These are phyloP conservation scores for Annulohypoxylon truncatum DNA, from an alignment of 2,329 filamentous ascomycete genomes.

Conservation along the genomic window DNA sequence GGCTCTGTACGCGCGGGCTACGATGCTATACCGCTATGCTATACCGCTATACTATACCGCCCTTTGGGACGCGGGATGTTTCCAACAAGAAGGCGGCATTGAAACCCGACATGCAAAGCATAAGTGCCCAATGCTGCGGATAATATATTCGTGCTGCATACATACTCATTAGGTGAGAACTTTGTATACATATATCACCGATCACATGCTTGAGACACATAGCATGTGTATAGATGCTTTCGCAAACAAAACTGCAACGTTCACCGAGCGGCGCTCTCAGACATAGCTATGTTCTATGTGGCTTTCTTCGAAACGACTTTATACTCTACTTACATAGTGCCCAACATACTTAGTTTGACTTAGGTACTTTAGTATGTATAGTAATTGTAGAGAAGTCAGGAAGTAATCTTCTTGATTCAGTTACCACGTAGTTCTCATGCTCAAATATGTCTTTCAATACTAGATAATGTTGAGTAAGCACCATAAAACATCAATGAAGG, in stretches of 20 bases:
- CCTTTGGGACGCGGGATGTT: neutral
- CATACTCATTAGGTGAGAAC: neutral
- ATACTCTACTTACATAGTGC: neutral
- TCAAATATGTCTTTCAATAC: too few relatives aligned
- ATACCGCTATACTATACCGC: slow-evolving; percentile 16
- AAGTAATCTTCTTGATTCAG: too few relatives aligned
- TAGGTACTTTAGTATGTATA: too few relatives aligned
- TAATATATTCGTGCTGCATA: slow-evolving; percentile 5
- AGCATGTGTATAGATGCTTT: neutral
- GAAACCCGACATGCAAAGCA: slow-evolving; percentile 14
- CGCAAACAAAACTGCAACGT: neutral
- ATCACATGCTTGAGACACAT: slow-evolving; percentile 10
- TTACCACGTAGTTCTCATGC: too few relatives aligned
- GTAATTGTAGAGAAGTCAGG: too few relatives aligned
- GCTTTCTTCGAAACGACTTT: neutral
- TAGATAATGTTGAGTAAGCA: too few relatives aligned
- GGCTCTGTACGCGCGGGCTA: slow-evolving; percentile 1
- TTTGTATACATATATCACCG: slow-evolving; percentile 5
- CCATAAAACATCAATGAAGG: too few relatives aligned
- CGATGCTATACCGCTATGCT: neutral
- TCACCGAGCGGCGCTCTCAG: neutral
- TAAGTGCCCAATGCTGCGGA: slow-evolving; percentile 20
- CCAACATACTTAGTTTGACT: too few relatives aligned
- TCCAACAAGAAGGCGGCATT: slow-evolving; percentile 4
- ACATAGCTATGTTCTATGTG: neutral